These are phyloP conservation scores for Pythium myriotylum DNA, from an alignment of 352 stramenopile species.

Conservation along the genomic window DNA sequence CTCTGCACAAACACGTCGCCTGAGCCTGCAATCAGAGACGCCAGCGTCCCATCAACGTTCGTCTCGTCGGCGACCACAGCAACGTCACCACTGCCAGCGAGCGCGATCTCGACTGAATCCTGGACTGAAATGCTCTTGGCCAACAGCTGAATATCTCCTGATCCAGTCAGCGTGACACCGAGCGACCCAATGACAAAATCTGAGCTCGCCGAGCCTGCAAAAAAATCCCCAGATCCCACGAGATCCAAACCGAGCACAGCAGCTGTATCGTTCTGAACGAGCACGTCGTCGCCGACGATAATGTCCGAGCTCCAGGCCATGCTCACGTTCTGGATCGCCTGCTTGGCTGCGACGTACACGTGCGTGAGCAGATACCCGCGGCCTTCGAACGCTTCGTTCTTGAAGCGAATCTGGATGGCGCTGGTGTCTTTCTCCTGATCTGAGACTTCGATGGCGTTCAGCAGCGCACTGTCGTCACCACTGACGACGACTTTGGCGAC, in stretches of 20 bases:
- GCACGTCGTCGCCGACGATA: slow-evolving; percentile 29
- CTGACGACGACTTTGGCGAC: slow-evolving; percentile 33
- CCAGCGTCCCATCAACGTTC: slow-evolving; percentile 21
- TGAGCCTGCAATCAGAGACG: slow-evolving; percentile 29
- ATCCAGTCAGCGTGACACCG: slow-evolving; percentile 22
- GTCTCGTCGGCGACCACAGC: slow-evolving; percentile 29
- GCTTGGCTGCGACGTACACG: slow-evolving; percentile 27
- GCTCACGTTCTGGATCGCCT: slow-evolving; percentile 22
- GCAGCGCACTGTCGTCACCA: slow-evolving; percentile 22
- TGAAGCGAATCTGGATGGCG: slow-evolving; percentile 14
- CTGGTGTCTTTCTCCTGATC: neutral
- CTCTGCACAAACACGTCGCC: slow-evolving; percentile 41
- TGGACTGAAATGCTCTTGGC: slow-evolving; percentile 9
- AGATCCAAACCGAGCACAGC: neutral
- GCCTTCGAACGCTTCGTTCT: slow-evolving; percentile 20
- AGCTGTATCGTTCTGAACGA: slow-evolving; percentile 10
- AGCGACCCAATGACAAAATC: slow-evolving; percentile 6
- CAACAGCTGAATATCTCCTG: slow-evolving; percentile 14
- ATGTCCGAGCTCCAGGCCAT: slow-evolving; percentile 24
- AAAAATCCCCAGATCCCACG: slow-evolving; percentile 14
- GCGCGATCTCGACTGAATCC: slow-evolving; percentile 2
- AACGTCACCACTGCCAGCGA: slow-evolving; percentile 22
- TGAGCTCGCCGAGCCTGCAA: neutral
- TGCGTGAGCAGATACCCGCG: slow-evolving; percentile 37
- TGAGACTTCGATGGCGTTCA: slow-evolving; percentile 30